Evolutionary conservation across 2,329 filamentous ascomycete genomes (phyloP).

Genomic region (Colletotrichum spaethianum): DNA sequence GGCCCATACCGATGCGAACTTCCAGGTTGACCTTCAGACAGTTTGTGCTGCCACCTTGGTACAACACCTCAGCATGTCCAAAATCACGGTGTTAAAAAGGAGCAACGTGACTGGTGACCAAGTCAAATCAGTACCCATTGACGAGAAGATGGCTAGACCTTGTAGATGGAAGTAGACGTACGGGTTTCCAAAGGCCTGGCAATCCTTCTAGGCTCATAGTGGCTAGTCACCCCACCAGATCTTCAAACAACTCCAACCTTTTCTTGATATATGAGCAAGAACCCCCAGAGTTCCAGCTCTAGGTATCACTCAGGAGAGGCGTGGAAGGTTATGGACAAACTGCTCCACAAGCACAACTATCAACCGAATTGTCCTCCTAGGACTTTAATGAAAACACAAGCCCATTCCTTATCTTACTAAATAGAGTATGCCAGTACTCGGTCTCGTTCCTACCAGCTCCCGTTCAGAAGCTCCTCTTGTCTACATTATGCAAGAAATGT

Average conservation of each 20-base stretch:
- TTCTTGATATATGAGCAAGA: conserved; percentile 73
- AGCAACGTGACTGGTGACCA: conserved; percentile 73
- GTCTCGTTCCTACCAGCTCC: conserved; percentile 74
- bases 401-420: conserved; percentile 70
- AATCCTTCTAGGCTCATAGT: not conserved
- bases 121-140: conserved; percentile 71
- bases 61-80: conserved; percentile 75
- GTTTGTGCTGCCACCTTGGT: conserved; percentile 78
- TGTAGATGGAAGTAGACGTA: conserved; percentile 75
- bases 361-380: too few species aligned
- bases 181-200: conserved; percentile 62
- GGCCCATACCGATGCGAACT: not conserved
- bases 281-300: conserved; percentile 71
- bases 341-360: conserved; percentile 72
- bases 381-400: too few species aligned
- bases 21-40: conserved; percentile 43
- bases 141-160: conserved; percentile 68
- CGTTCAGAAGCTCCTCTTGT: conserved; percentile 77
- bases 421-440: conserved; percentile 72
- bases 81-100: conserved; percentile 74
- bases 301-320: conserved; percentile 75
- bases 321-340: conserved; percentile 75
- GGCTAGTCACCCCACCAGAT: conserved; percentile 59
- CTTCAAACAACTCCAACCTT: conserved; percentile 77
- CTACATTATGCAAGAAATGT: too few species aligned